Conservation (phyloP, 352 stramenopile species). For the Halophytophthora polymorphica region DNA sequence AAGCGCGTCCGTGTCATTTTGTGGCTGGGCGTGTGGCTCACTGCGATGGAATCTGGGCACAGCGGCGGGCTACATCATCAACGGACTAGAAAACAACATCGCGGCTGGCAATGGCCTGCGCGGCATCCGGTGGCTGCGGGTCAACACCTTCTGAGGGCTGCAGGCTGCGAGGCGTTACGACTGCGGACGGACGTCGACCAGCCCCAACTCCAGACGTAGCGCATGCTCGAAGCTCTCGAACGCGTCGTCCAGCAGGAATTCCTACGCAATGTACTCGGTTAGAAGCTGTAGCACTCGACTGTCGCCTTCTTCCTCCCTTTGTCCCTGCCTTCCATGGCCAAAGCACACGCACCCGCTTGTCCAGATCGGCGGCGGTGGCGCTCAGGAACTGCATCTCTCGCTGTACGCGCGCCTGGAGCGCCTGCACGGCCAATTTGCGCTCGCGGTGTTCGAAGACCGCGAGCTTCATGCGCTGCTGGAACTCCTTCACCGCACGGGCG, state of each 20-base stretch:
- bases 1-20: background rate
- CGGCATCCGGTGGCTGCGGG: constrained; percentile 75
- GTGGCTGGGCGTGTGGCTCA: constrained; percentile 1
- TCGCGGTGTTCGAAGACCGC: constrained; percentile 47
- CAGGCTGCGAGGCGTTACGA: background rate
- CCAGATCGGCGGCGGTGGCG: constrained; percentile 40
- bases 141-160: constrained; percentile 58
- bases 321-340: background rate
- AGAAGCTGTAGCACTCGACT: constrained; percentile 17
- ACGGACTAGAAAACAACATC: constrained; percentile 82
- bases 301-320: constrained; percentile 1
- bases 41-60: constrained; percentile 2
- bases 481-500: constrained; percentile 19
- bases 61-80: constrained; percentile 79
- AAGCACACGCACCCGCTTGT: constrained; percentile 29
- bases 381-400: constrained; percentile 59
- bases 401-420: constrained; percentile 46
- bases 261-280: constrained; percentile 27
- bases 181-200: constrained; percentile 7
- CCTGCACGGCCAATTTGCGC: constrained; percentile 54
- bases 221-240: constrained; percentile 50
- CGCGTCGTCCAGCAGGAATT: constrained; percentile 57
- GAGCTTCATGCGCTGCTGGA: constrained; percentile 29
- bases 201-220: constrained; percentile 32
- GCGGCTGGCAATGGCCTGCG: constrained; percentile 73